Percentiles rank a stretch among this genome's conserved stretches.
Evolutionary conservation across 2,329 filamentous ascomycete genomes (phyloP).

Genomic region (Parastagonospora nodorum): DNA sequence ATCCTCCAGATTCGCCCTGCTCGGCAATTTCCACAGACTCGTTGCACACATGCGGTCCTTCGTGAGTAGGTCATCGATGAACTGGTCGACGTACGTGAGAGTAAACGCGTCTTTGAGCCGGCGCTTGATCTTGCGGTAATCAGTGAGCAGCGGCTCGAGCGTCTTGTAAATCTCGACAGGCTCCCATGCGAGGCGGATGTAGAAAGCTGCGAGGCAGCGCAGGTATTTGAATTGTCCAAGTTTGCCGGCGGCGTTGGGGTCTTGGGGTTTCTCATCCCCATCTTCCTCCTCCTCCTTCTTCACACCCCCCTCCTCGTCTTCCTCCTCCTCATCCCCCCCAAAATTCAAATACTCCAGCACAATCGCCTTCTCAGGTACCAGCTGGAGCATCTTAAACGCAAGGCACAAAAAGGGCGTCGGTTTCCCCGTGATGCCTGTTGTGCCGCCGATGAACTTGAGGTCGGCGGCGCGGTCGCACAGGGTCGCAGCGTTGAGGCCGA

Average conservation of each 20-base stretch:
- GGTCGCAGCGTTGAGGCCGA: constrained; percentile 82
- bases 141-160: constrained; percentile 81
- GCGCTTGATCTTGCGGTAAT: constrained; percentile 81
- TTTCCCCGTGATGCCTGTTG: constrained; percentile 80
- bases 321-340: constrained; percentile 29
- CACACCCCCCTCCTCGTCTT: constrained; percentile 45
- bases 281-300: constrained; percentile 14
- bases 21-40: constrained; percentile 88
- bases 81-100: constrained; percentile 85
- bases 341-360: constrained; percentile 79
- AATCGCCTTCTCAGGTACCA: constrained; percentile 79
- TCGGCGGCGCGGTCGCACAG: constrained; percentile 89
- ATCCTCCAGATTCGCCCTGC: constrained; percentile 82
- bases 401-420: constrained; percentile 93
- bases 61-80: constrained; percentile 87
- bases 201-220: constrained; percentile 86
- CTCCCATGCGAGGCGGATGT: constrained; percentile 84
- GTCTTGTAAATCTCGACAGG: constrained; percentile 78
- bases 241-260: constrained; percentile 36
- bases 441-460: constrained; percentile 83
- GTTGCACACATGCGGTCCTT: constrained; percentile 92
- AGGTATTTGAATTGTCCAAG: constrained; percentile 71
- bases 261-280: constrained; percentile 15
- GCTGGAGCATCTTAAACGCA: constrained; percentile 90
- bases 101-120: constrained; percentile 74